Base-by-base conservation (phyloP, 208 protist species). In the Crithidia sp. region DNA sequence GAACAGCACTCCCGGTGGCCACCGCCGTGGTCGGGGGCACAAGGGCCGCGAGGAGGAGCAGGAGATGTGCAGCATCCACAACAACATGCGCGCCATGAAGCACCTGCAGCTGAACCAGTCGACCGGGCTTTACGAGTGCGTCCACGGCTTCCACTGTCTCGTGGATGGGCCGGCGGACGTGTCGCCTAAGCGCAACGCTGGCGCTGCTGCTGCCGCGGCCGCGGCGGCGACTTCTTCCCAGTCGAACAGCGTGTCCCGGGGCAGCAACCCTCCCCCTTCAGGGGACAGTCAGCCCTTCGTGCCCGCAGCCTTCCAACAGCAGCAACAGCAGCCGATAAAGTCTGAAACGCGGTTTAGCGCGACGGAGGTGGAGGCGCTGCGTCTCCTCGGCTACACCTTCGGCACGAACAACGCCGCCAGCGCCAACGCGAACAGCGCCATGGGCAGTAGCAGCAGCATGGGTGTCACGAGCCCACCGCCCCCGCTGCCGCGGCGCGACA, bases 121-220 rank as follows among this genome's bases (percentile, higher is more conserved):
- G 39, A 94, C 87, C 0, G 88, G 89, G 2, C 50, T 84, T 52
- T 90, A 91, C 76, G 89, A 96, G 82, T 96, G 92, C 79, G 79
- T 96, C 43, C 81, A 86, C 68, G 92, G 92, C 37, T 96, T 95
- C 68, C 92, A 96, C 76, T 96, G 92, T 54, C 85, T 96, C 9
- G 92, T 93, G 17, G 89, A 96, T 36, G 84, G 82, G 4, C 84
- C 81, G n/a, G 50, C 75, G 5, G 72, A 72, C 37, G 40, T 63
- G 12, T 69, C 74, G 9, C 53, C 69, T 12, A 47, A 55, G 63
- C 63, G 55, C 19, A 28, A 28, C 28, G 28, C 28, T 28, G 28
- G 28, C 28, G 28, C 28, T 28, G 28, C 28, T 28, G 28, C 28
- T 28, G 28, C 28, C 1, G 28, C 28, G 28, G 53, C 41, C 16